These are phyloP conservation scores for Mycena chlorophos DNA, from an alignment of 768 basidiomycete genomes.

Conservation along the genomic window DNA sequence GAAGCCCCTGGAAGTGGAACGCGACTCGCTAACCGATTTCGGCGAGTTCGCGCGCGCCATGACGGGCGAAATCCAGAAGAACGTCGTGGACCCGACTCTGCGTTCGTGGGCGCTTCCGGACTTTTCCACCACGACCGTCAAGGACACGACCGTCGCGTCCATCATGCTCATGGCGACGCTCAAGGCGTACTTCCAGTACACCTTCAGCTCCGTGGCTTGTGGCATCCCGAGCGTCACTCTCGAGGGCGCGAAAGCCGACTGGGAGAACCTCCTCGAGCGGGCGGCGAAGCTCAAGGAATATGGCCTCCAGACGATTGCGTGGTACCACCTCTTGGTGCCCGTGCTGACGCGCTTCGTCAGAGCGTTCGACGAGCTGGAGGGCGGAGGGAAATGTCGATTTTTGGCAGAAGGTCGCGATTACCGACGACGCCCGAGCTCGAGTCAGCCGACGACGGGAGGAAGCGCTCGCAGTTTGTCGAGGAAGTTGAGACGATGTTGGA, in stretches of 20 bases:
- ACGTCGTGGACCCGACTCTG: conserved; percentile 32
- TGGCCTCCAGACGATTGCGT: conserved; percentile 34
- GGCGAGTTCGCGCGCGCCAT: conserved; percentile 26
- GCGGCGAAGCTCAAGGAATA: conserved; percentile 40
- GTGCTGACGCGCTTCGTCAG: conserved; percentile 36
- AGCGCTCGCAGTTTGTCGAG: too few species aligned
- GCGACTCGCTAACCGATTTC: conserved; percentile 16
- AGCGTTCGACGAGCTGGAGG: conserved; percentile 31
- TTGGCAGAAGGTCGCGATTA: not conserved
- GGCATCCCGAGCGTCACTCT: too few species aligned
- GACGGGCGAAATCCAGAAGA: conserved; percentile 24
- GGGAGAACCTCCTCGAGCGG: conserved; percentile 34
- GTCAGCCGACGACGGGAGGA: too few species aligned
- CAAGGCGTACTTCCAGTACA: conserved; percentile 42
- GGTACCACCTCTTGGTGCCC: conserved; percentile 40
- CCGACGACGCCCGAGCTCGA: not conserved
- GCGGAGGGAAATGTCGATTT: not conserved
- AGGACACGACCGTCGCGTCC: conserved; percentile 38
- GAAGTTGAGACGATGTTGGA: too few species aligned
- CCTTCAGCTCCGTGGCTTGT: conserved; percentile 28
- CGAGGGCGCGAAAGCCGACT: conserved; percentile 42
- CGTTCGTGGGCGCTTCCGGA: conserved; percentile 42
- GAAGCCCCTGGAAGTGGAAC: conserved; percentile 29
- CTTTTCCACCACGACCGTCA: conserved; percentile 46
- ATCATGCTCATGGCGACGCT: too few species aligned